Percentiles rank a stretch among this genome's conserved stretches.
phyloP scores from a whole-genome alignment of 1,139 yeast species.

The Yamadazyma diospyri region DNA sequence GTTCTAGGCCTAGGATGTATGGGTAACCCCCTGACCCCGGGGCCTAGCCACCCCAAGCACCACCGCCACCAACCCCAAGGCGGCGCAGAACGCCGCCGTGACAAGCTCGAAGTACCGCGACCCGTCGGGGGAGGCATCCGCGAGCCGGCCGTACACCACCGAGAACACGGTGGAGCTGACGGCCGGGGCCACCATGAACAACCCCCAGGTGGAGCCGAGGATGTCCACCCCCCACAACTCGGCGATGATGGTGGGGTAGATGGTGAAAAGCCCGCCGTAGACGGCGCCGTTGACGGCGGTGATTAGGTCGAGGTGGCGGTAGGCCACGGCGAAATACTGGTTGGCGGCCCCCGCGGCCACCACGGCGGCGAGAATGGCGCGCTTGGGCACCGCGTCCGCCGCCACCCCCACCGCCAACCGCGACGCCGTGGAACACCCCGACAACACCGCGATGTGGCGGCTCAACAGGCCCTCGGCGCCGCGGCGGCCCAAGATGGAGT shows the following conservation, averaged over 20 bases:
- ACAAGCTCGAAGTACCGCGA: constrained; percentile 34
- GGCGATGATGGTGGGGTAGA: constrained; percentile 79
- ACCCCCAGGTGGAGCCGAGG: constrained; percentile 92
- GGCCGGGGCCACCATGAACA: constrained; percentile 89
- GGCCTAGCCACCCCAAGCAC: too few species aligned
- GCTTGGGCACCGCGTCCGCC: constrained; percentile 51
- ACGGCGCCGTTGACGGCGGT: constrained; percentile 63
- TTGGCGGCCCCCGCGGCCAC: constrained; percentile 44
- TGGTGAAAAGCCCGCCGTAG: constrained; percentile 83
- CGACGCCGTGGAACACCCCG: constrained; percentile 37
- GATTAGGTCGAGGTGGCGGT: constrained; percentile 16
- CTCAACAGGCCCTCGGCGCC: constrained; percentile 38
- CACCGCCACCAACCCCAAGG: constrained; percentile 18
- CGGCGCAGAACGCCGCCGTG: constrained; percentile 25
- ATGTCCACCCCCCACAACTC: constrained; percentile 86
- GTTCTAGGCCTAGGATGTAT: too few species aligned
- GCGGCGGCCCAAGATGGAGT: constrained; percentile 43
- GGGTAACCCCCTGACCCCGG: too few species aligned
- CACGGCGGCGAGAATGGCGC: constrained; percentile 39
- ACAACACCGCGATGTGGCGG: constrained; percentile 39
- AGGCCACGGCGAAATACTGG: constrained; percentile 21
- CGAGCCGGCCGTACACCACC: constrained; percentile 62
- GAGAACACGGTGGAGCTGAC: constrained; percentile 75
- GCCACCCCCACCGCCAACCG: constrained; percentile 64
- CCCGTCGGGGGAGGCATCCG: constrained; percentile 39